Conservation (phyloP, 176 grass and related monocot genomes). For the Phoenix dactylifera region DNA sequence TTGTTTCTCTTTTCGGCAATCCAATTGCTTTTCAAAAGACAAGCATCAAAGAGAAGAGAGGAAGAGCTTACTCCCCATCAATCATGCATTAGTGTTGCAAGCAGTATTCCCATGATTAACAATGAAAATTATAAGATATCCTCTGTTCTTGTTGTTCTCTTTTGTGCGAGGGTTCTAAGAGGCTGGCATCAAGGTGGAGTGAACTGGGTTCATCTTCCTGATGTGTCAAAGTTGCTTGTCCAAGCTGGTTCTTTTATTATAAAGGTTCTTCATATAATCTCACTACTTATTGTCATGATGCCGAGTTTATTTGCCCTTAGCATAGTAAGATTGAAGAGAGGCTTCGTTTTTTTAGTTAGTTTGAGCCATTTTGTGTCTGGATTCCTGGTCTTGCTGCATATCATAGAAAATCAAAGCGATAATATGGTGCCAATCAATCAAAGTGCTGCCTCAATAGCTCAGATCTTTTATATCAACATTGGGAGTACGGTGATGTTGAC, state of each 20-base stretch:
- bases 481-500: conserved; percentile 35
- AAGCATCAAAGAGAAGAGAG: conserved; percentile 23
- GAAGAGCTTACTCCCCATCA: conserved; percentile 1
- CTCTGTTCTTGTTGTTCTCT: conserved; percentile 50
- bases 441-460: conserved; percentile 51
- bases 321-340: conserved; percentile 24
- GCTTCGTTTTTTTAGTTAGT: conserved; percentile 36
- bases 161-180: conserved; percentile 79
- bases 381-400: conserved; percentile 61
- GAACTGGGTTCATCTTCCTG: conserved; percentile 84
- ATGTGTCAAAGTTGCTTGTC: conserved; percentile 71
- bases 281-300: conserved; percentile 37
- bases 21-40: conserved; percentile 27
- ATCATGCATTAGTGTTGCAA: neutral
- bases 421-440: conserved; percentile 25
- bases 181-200: conserved; percentile 96
- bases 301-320: conserved; percentile 39
- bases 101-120: neutral
- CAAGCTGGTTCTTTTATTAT: conserved; percentile 46
- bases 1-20: conserved; percentile 60
- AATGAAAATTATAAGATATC: conserved; percentile 22
- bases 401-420: conserved; percentile 32
- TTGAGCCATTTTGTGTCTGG: conserved; percentile 38
- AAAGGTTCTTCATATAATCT: conserved; percentile 57
- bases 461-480: conserved; percentile 40